phyloP scores from a whole-genome alignment of 2,329 filamentous ascomycete species.

The Canariomyces notabilis region DNA sequence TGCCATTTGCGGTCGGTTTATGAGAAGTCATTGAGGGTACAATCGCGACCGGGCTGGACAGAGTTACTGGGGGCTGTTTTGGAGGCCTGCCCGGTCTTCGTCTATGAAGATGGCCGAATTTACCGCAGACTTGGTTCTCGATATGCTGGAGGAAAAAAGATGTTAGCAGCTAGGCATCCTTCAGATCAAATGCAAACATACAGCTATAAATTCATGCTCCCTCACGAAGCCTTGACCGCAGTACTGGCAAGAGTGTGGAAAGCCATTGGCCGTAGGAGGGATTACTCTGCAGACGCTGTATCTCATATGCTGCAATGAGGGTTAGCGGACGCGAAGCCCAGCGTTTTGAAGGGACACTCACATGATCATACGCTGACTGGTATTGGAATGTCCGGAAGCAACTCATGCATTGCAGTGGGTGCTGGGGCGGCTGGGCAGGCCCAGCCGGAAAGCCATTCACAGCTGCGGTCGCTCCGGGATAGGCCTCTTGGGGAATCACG shows the following conservation, averaged over 20 bases:
- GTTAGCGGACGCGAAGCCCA: background rate
- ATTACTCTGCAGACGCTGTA: constrained; percentile 19
- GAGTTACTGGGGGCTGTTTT: constrained; percentile 25
- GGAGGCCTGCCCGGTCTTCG: constrained; percentile 20
- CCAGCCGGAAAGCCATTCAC: constrained; percentile 3
- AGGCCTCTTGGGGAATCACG: constrained; percentile 31
- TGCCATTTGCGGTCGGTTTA: constrained; percentile 8
- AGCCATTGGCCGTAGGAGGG: constrained; percentile 21
- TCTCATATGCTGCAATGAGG: constrained; percentile 17
- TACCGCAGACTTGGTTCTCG: constrained; percentile 43
- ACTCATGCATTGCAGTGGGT: constrained; percentile 20
- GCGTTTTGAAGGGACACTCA: constrained; percentile 8
- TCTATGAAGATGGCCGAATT: constrained; percentile 26
- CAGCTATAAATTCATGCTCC: constrained; percentile 11
- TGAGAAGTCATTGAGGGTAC: constrained; percentile 9
- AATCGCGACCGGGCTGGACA: constrained; percentile 13
- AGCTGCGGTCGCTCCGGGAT: constrained; percentile 22
- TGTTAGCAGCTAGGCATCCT: constrained; percentile 9
- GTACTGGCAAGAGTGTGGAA: constrained; percentile 20
- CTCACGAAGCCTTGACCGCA: constrained; percentile 23
- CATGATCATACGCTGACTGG: constrained; percentile 19
- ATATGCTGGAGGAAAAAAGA: constrained; percentile 34
- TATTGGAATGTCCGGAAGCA: constrained; percentile 25
- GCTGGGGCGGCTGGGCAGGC: constrained; percentile 1
- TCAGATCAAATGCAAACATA: constrained; percentile 1